Evolutionary conservation across 1,284 basidiomycete genomes (phyloP), one percentile per base, ranked within the genome.

Genomic region (Ceratobasidium theobromae): DNA sequence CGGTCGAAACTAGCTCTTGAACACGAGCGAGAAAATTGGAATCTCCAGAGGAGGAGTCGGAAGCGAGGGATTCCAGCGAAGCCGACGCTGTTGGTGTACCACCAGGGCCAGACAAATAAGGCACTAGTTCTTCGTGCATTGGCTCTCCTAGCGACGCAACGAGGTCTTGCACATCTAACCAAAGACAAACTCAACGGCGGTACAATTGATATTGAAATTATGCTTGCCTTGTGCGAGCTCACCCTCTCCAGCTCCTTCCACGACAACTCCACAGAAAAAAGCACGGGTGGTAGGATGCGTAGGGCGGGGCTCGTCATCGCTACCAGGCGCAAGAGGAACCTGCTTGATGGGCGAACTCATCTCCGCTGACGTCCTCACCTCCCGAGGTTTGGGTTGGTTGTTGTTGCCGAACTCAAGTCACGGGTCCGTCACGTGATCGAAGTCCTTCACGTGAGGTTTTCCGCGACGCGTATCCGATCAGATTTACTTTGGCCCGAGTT

Each of bases 201-300:
- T 4, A n/a, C 40, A 43, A 43, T n/a, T 4, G 4, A n/a, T 4
- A 43, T 25, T 30, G 32, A 23, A 58, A n/a, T 46, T 9, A 25
- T n/a, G 32, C 79, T 67, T 71, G 87, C 89, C 90, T 76, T 86
- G 84, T 46, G 87, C 81, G 62, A 91, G 81, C 70, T 79, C 81
- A 1, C 86, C 87, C 71, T 82, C 81, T 68, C 87, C 86, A 40
- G 86, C 84, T 55, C 86, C 87, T 75, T 92, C 89, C 28, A 92
- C 87, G 21, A 92, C 89, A 33, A 92, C 88, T 38, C 86, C 87
- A 71, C 87, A 90, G 75, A 86, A 89, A 76, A 91, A 92, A 30
- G 85, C 86, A 73, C 89, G 86, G 74, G 81, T 86, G 1, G 86
- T 91, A 68, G 23, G 35, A 28, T 53, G 35, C 33, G 40, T 28